Base-by-base conservation (phyloP, 2,329 filamentous ascomycete species). In the Cercospora janseana region DNA sequence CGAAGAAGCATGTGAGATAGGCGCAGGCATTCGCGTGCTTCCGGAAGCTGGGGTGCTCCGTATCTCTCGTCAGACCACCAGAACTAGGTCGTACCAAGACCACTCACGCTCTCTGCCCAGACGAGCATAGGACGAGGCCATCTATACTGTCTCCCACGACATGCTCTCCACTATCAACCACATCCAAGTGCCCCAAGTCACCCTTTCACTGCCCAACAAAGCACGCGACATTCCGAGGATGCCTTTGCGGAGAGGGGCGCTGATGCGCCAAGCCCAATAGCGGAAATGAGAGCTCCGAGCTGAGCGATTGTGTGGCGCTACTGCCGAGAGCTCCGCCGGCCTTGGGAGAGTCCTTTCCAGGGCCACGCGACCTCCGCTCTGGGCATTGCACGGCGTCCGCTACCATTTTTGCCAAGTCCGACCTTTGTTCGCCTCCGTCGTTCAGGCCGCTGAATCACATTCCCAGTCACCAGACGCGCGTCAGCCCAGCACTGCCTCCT, bases 361-460 rank as follows among this genome's bases (percentile, higher is more conserved):
- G 41, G n/a, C n/a, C n/a, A n/a, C n/a, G n/a, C n/a, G n/a, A 40
- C 18, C 31, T 49, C 51, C 51, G 51, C 51, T 52, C 34, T 38
- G 13, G 32, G 24, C 49, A 46, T 51, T 40, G 43, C 49, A 41
- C 23, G 49, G 49, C 43, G 42, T 51, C 49, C 49, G 49, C 49
- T 42, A 21, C 27, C 50, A 15, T 31, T 37, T 34, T 21, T 32
- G 34, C 46, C 50, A 43, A 42, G 46, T 15, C 23, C 32, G 20
- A 18, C 44, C n/a, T 16, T 20, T 41, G 21, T 21, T 21, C 24
- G 21, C 32, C 44, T 38, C 44, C 32, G n/a, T 38, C 24, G 28
- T 38, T 15, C 32, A 38, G 32, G 23, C 15, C 34, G 23, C 10
- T 26, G 32, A 12, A 15, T 20, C 44, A 18, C 32, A 26, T 18